These are phyloP conservation scores for Rhodofomes roseus DNA, from an alignment of 1,284 basidiomycete species.

Conservation along the genomic window DNA sequence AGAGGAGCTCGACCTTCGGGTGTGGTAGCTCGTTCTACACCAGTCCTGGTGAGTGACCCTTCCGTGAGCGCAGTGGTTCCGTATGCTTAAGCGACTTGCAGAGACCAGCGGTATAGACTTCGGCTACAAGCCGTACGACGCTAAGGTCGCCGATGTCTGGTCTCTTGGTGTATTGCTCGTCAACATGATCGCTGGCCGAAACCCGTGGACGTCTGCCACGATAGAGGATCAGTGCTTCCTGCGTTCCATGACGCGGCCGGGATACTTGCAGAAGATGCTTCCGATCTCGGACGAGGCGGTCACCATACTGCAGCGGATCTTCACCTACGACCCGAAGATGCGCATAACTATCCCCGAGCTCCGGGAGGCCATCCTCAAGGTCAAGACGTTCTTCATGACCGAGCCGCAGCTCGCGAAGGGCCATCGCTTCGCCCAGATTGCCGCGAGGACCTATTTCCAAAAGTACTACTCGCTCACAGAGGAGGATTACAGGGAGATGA, in stretches of 20 bases:
- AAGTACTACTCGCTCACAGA: not conserved
- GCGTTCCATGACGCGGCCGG: constrained; percentile 68
- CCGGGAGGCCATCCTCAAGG: constrained; percentile 48
- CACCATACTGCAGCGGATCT: constrained; percentile 54
- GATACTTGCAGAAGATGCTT: constrained; percentile 67
- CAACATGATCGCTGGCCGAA: constrained; percentile 84
- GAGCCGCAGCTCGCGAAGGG: constrained; percentile 40
- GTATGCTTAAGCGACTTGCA: constrained; percentile 10
- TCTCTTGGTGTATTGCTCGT: constrained; percentile 28
- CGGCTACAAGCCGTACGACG: constrained; percentile 18
- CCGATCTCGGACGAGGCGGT: constrained; percentile 66
- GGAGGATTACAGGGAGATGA: not conserved
- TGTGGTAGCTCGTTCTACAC: constrained; percentile 51
- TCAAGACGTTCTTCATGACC: constrained; percentile 68
- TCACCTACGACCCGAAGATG: constrained; percentile 47
- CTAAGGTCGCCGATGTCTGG: constrained; percentile 26
- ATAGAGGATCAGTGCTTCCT: constrained; percentile 71
- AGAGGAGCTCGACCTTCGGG: constrained; percentile 46
- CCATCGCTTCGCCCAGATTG: constrained; percentile 9
- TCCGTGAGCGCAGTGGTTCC: too few relatives aligned
- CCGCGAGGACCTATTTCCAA: constrained; percentile 12
- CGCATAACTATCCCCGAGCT: constrained; percentile 65
- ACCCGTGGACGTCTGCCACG: constrained; percentile 84
- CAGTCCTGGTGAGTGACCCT: constrained; percentile 42
- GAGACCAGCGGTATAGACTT: constrained; percentile 26